A percentile compares a stretch with the other conserved stretches of the same genome.
Evolutionary conservation across 371 early-diverging fungal genomes (phyloP).

Genomic region (Smittium culicis): DNA sequence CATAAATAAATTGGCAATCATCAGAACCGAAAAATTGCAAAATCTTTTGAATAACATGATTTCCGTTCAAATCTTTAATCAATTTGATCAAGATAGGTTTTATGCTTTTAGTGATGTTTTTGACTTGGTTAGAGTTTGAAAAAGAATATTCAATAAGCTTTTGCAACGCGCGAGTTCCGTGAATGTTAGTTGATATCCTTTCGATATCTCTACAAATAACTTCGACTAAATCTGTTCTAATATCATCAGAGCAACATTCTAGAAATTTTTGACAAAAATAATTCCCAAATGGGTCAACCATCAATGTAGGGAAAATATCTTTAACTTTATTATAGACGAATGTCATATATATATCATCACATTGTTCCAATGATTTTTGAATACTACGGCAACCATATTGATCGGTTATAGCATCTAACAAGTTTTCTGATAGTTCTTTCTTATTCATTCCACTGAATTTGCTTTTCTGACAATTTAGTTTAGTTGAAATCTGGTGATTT

Average conservation of each 20-base stretch:
- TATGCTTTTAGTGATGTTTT: slow-evolving; percentile 54
- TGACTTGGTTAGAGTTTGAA: slow-evolving; percentile 41
- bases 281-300: slow-evolving; percentile 89
- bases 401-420: no score
- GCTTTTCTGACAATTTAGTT: no score
- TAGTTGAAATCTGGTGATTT: no score
- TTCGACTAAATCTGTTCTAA: slow-evolving; percentile 54
- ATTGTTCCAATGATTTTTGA: slow-evolving; percentile 71
- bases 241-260: slow-evolving; percentile 58
- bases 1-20: slow-evolving; percentile 74
- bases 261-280: slow-evolving; percentile 81
- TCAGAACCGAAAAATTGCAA: slow-evolving; percentile 54
- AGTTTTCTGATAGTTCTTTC: no score
- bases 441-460: no score
- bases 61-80: slow-evolving; percentile 93
- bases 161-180: slow-evolving; percentile 94
- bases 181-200: slow-evolving; percentile 77
- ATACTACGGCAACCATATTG: slow-evolving; percentile 81
- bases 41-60: slow-evolving; percentile 97
- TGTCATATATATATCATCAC: slow-evolving; percentile 38
- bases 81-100: slow-evolving; percentile 61
- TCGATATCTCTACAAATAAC: slow-evolving; percentile 56
- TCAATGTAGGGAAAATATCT: slow-evolving; percentile 56
- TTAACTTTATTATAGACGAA: slow-evolving; percentile 59
- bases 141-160: slow-evolving; percentile 77